Evolutionary conservation across 2,329 filamentous ascomycete species (phyloP).

Genomic region (Knufia fluminis): DNA sequence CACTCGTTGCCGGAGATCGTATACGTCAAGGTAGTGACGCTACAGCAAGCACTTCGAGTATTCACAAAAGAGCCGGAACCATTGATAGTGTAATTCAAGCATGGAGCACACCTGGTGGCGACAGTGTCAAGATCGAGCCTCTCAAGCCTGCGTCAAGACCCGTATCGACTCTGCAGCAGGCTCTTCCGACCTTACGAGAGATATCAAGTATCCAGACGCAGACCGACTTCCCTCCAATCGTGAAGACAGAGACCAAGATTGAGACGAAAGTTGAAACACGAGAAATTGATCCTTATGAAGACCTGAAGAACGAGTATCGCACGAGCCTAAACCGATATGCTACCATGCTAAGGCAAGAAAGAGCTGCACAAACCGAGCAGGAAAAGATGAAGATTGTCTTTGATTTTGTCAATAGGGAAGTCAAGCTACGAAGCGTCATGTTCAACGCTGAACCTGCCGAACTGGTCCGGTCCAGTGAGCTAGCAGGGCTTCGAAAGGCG

Average conservation of each 20-base stretch:
- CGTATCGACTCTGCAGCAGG: neutral
- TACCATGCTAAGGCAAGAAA: slow-evolving; percentile 46
- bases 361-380: slow-evolving; percentile 38
- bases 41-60: neutral
- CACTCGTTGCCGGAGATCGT: neutral
- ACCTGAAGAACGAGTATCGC: slow-evolving; percentile 49
- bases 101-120: slow-evolving; percentile 30
- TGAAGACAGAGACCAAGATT: slow-evolving; percentile 8
- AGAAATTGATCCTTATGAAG: slow-evolving; percentile 40
- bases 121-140: slow-evolving; percentile 10
- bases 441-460: slow-evolving; percentile 19
- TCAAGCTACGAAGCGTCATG: slow-evolving; percentile 38
- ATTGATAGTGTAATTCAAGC: slow-evolving; percentile 38
- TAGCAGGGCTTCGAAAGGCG: slow-evolving; percentile 1
- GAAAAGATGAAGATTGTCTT: slow-evolving; percentile 47
- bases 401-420: slow-evolving; percentile 40
- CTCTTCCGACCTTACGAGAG: neutral
- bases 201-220: neutral
- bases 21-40: neutral
- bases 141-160: slow-evolving; percentile 4
- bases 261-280: slow-evolving; percentile 15
- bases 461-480: slow-evolving; percentile 5
- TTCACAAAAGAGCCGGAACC: slow-evolving; percentile 25
- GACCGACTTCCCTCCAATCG: slow-evolving; percentile 8
- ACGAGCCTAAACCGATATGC: slow-evolving; percentile 47